These are phyloP conservation scores for Paspalum vaginatum DNA, from an alignment of 176 grass and related monocot species.

Conservation along the genomic window DNA sequence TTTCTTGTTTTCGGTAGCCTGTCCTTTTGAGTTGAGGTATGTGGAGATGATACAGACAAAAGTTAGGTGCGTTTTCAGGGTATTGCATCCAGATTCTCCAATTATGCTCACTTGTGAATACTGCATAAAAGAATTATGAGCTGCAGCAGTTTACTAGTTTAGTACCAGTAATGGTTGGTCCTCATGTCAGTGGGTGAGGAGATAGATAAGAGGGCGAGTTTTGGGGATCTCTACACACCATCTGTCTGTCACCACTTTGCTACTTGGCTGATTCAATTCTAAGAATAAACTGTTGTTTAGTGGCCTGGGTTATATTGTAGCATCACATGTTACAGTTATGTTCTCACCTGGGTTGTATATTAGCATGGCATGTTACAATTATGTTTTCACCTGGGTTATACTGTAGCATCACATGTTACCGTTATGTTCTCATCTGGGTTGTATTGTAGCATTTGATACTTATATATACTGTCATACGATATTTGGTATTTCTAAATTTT, in stretches of 20 bases:
- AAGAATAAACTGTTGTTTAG: conserved; percentile 2
- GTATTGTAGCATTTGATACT: not conserved
- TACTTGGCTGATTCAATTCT: not conserved
- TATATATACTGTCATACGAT: not conserved
- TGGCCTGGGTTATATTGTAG: not conserved
- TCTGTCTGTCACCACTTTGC: not conserved
- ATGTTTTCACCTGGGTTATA: not conserved
- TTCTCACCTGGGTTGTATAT: not conserved
- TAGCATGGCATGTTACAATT: not conserved
- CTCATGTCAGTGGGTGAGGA: not conserved
- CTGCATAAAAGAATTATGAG: not conserved
- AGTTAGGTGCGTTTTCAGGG: not conserved
- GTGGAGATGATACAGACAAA: not conserved
- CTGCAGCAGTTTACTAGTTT: not conserved
- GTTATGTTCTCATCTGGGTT: not conserved
- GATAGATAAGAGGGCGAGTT: not conserved
- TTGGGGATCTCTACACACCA: not conserved
- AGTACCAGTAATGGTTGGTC: not conserved
- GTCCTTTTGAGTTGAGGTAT: not conserved
- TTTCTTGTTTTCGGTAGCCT: not conserved
- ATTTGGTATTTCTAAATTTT: not conserved
- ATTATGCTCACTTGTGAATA: not conserved
- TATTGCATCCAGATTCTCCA: not conserved
- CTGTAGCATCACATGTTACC: not conserved
- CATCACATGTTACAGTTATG: not conserved